These are phyloP conservation scores for Fereydounia khargensis DNA, from an alignment of 1,284 basidiomycete species.

Conservation along the genomic window DNA sequence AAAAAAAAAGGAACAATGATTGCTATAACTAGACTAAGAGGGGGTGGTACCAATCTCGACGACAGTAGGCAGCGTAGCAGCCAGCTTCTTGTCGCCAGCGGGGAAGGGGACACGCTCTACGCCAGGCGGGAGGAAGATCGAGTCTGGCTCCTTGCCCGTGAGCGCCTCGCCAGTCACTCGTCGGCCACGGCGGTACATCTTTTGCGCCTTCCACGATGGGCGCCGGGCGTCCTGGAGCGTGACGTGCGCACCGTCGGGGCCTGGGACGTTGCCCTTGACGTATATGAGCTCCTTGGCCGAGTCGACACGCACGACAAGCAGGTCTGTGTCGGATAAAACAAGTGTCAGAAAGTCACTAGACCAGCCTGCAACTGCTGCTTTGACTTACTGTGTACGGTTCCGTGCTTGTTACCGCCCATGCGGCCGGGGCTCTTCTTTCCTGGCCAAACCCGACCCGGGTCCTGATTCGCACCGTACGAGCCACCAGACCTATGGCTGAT, in stretches of 20 bases:
- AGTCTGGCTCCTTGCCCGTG: slow-evolving; percentile 68
- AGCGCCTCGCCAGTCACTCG: slow-evolving; percentile 63
- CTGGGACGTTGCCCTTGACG: slow-evolving; percentile 67
- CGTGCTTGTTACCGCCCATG: slow-evolving; percentile 68
- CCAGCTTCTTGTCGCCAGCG: slow-evolving; percentile 78
- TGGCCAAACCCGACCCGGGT: slow-evolving; percentile 89
- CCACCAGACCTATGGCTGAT: slow-evolving; percentile 89
- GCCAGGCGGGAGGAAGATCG: slow-evolving; percentile 78
- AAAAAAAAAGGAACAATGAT: neutral
- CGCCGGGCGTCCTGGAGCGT: slow-evolving; percentile 51
- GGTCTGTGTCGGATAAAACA: slow-evolving; percentile 44
- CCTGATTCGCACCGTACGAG: slow-evolving; percentile 84
- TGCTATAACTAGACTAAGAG: neutral
- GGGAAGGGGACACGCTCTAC: slow-evolving; percentile 85
- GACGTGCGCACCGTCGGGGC: slow-evolving; percentile 61
- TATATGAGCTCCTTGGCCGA: slow-evolving; percentile 80
- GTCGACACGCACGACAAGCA: slow-evolving; percentile 85
- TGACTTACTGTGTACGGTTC: slow-evolving; percentile 68
- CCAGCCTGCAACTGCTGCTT: too few relatives aligned
- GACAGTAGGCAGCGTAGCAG: slow-evolving; percentile 61
- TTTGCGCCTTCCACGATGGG: slow-evolving; percentile 50
- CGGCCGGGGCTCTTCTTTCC: slow-evolving; percentile 98
- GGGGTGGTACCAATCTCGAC: slow-evolving; percentile 39
- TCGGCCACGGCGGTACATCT: slow-evolving; percentile 45
- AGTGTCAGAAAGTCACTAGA: too few relatives aligned